These are phyloP conservation scores for Fusarium lyarnte DNA, from an alignment of 2,329 filamentous ascomycete genomes.

Conservation along the genomic window DNA sequence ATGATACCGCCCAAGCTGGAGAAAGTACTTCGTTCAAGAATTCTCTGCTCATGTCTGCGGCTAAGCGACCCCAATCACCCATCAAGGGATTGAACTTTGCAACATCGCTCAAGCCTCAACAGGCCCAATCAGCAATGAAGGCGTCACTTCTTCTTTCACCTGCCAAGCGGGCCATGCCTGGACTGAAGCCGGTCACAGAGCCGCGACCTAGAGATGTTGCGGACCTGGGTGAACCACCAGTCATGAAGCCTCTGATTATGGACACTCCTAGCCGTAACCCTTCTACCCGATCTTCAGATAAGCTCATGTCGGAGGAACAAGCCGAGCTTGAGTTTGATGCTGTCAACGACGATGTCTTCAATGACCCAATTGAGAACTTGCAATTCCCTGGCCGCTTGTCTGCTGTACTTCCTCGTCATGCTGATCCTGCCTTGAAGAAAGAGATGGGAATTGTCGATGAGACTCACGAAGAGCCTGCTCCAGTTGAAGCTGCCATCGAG, in stretches of 20 bases:
- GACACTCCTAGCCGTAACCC: conserved; percentile 43
- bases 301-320: conserved; percentile 50
- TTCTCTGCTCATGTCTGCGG: conserved; percentile 61
- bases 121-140: conserved; percentile 54
- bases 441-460: conserved; percentile 47
- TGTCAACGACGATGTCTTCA: conserved; percentile 46
- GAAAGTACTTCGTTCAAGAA: conserved; percentile 51
- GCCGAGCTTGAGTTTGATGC: conserved; percentile 35
- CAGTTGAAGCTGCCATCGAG: neutral
- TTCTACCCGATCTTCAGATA: conserved; percentile 47
- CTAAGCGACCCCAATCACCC: conserved; percentile 60
- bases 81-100: conserved; percentile 51
- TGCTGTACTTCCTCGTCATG: conserved; percentile 55
- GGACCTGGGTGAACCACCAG: conserved; percentile 44
- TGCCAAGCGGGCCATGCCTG: conserved; percentile 56
- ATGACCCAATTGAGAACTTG: conserved; percentile 48
- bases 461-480: conserved; percentile 13
- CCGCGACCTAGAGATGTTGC: conserved; percentile 33
- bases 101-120: conserved; percentile 41
- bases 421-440: conserved; percentile 51
- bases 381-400: conserved; percentile 58
- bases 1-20: conserved; percentile 15
- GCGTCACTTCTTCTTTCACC: conserved; percentile 61
- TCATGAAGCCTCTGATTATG: conserved; percentile 51
- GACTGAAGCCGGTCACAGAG: conserved; percentile 48